These are phyloP conservation scores for Scytalidium sp. DNA, from an alignment of 2,329 filamentous ascomycete species.

Conservation along the genomic window DNA sequence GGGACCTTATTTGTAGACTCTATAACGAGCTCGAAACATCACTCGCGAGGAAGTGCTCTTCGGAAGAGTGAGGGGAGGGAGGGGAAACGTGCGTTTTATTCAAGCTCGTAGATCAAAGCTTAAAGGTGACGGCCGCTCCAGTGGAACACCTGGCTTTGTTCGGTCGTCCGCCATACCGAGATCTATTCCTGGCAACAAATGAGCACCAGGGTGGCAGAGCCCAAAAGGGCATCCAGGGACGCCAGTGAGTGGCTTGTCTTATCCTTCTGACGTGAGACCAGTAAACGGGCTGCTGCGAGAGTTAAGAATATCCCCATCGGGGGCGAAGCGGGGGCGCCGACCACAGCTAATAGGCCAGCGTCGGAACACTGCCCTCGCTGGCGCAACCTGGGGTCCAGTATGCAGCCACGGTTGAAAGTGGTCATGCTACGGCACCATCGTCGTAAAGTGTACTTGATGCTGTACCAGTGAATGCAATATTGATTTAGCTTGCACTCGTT, in stretches of 20 bases:
- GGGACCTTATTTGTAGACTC: no score
- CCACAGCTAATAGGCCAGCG: neutral
- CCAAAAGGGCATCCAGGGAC: neutral
- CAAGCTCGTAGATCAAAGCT: no score
- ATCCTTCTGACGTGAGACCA: neutral
- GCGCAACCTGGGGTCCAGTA: conserved; percentile 58
- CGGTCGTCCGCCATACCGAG: neutral
- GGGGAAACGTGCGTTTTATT: neutral
- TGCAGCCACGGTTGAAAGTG: no score
- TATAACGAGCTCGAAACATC: no score
- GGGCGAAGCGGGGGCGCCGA: neutral
- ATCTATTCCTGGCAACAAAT: neutral
- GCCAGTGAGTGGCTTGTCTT: neutral
- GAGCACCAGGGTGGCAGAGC: neutral
- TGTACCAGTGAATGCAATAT: no score
- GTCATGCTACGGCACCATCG: no score
- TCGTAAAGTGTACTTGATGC: no score
- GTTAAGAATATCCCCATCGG: neutral
- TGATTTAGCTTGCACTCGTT: no score
- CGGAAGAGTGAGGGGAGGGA: neutral
- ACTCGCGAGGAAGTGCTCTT: neutral
- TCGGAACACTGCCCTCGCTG: neutral
- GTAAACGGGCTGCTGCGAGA: neutral
- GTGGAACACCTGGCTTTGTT: no score
- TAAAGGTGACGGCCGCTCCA: no score